These are phyloP conservation scores for Shiraia sp. DNA, from an alignment of 2,329 filamentous ascomycete species.

Conservation along the genomic window DNA sequence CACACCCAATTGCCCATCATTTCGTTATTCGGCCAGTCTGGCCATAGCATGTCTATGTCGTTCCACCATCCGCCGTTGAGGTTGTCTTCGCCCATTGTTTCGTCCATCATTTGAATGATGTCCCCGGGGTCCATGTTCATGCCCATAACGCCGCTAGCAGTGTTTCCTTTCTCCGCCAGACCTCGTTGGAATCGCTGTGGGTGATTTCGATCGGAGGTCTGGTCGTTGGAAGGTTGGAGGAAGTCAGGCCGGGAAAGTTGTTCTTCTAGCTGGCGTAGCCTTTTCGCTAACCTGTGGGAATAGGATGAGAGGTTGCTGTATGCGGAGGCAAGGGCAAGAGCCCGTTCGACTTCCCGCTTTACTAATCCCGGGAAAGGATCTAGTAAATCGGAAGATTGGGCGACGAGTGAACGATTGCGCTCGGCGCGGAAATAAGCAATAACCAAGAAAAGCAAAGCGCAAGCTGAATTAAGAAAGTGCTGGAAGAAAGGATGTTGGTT, in stretches of 20 bases:
- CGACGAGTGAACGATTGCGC: not conserved
- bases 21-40: not conserved
- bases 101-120: not conserved
- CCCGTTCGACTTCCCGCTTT: not conserved
- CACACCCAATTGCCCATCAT: not conserved
- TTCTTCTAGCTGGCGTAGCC: not conserved
- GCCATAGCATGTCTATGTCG: not conserved
- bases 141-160: not conserved
- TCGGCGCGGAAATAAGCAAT: constrained; percentile 1
- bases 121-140: not conserved
- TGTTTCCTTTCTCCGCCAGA: not conserved
- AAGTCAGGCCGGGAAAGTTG: not conserved
- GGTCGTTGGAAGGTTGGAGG: not conserved
- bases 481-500: constrained; percentile 1
- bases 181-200: not conserved
- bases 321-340: not conserved
- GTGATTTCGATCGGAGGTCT: not conserved
- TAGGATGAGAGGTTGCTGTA: not conserved
- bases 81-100: not conserved
- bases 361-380: not conserved
- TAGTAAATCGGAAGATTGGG: not conserved
- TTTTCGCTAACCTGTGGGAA: not conserved
- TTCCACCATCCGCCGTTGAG: not conserved
- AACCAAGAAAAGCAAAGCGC: not conserved
- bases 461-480: not conserved